Percentiles rank a stretch among this genome's conserved stretches.
Conservation (phyloP, 2,329 filamentous ascomycete species). For the Pseudocercospora fuligena region DNA sequence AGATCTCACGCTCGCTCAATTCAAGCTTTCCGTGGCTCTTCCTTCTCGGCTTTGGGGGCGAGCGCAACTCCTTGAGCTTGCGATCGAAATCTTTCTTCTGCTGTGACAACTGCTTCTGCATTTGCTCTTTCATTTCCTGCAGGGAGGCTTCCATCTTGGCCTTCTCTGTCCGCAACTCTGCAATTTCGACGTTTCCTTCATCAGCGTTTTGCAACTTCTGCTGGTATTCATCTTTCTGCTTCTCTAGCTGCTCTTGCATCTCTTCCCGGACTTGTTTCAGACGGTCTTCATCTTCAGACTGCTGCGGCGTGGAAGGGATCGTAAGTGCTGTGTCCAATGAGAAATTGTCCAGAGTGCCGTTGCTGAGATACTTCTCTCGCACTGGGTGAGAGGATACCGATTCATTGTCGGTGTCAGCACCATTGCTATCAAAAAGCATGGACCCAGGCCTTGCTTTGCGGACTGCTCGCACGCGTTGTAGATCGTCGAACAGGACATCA, state of each 20-base stretch:
- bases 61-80: slow-evolving; percentile 75
- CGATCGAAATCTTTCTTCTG: slow-evolving; percentile 86
- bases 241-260: slow-evolving; percentile 81
- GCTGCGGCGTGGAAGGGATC: slow-evolving; percentile 88
- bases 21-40: slow-evolving; percentile 53
- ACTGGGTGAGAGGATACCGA: slow-evolving; percentile 76
- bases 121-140: slow-evolving; percentile 78
- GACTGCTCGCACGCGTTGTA: slow-evolving; percentile 85
- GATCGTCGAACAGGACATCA: slow-evolving; percentile 89
- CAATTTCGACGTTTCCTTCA: slow-evolving; percentile 75
- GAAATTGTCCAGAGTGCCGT: slow-evolving; percentile 88
- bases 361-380: slow-evolving; percentile 94
- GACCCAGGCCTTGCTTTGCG: slow-evolving; percentile 70
- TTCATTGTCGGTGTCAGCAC: slow-evolving; percentile 75
- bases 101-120: slow-evolving; percentile 80
- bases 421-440: slow-evolving; percentile 55
- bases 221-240: slow-evolving; percentile 81
- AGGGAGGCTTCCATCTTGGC: slow-evolving; percentile 82
- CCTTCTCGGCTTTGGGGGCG: slow-evolving; percentile 31
- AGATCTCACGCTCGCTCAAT: slow-evolving; percentile 73
- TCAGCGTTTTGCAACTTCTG: slow-evolving; percentile 77
- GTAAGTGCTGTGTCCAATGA: slow-evolving; percentile 93
- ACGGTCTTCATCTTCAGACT: slow-evolving; percentile 78
- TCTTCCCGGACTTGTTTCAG: slow-evolving; percentile 77
- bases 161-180: slow-evolving; percentile 84